Conservation (phyloP, 208 protist genomes). For the Trypanosoma melophagium region DNA sequence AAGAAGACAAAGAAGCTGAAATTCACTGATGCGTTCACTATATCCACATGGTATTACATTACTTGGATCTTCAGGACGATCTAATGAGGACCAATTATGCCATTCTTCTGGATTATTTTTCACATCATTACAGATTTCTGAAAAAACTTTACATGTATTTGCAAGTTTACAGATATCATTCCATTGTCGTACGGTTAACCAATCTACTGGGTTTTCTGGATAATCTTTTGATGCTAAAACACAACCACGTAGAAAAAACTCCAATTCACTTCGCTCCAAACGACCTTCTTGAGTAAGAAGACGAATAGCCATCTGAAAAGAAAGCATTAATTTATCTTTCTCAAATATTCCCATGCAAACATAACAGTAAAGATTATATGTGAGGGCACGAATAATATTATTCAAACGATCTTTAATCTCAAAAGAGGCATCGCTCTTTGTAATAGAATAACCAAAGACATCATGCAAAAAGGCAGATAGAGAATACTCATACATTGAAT, state of each 20-base stretch:
- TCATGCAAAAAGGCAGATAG: constrained; percentile 96
- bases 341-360: constrained; percentile 99
- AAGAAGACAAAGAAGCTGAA: constrained; percentile 95
- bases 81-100: constrained; percentile 89
- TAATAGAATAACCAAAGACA: constrained; percentile 96
- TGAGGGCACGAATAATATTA: constrained; percentile 97
- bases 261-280: constrained; percentile 88
- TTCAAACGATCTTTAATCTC: constrained; percentile 93
- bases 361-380: constrained; percentile 97
- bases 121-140: constrained; percentile 69
- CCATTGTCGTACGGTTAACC: constrained; percentile 96
- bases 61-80: constrained; percentile 91
- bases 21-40: constrained; percentile 61
- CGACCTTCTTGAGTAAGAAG: constrained; percentile 91
- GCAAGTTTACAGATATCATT: constrained; percentile 93
- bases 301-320: constrained; percentile 96
- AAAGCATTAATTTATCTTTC: constrained; percentile 98
- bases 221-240: constrained; percentile 92
- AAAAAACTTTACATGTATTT: constrained; percentile 77
- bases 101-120: constrained; percentile 86
- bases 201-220: constrained; percentile 81
- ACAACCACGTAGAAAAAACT: constrained; percentile 99
- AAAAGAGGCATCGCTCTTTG: constrained; percentile 90
- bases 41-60: constrained; percentile 81
- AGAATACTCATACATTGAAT: constrained; percentile 99